Evolutionary conservation across 73 alveolate genomes (phyloP).

Genomic region (Strombidium stylifer): DNA sequence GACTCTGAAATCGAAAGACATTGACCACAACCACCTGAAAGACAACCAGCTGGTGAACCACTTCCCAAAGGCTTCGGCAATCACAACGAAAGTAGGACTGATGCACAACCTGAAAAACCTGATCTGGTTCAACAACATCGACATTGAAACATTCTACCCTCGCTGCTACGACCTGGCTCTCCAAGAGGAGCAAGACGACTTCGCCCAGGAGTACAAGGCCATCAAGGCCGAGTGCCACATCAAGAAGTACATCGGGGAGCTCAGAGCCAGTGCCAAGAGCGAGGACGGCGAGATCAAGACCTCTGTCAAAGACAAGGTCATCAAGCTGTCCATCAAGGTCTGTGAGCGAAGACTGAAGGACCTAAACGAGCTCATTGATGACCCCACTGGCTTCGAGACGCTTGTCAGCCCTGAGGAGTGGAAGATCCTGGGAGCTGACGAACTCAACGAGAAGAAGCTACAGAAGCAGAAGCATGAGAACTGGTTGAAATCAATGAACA

Average conservation of each 20-base stretch:
- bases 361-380: slow-evolving; percentile 87
- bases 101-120: slow-evolving; percentile 84
- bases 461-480: slow-evolving; percentile 69
- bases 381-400: slow-evolving; percentile 54
- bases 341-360: slow-evolving; percentile 81
- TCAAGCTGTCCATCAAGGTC: slow-evolving; percentile 79
- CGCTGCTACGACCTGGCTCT: slow-evolving; percentile 92
- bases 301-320: slow-evolving; percentile 58
- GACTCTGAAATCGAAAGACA: slow-evolving; percentile 83
- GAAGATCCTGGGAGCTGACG: slow-evolving; percentile 90
- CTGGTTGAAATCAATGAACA: slow-evolving; percentile 67
- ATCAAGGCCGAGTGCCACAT: slow-evolving; percentile 78
- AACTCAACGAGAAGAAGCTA: slow-evolving; percentile 62
- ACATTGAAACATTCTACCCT: slow-evolving; percentile 95
- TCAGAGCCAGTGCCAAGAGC: slow-evolving; percentile 11
- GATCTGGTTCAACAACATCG: slow-evolving; percentile 89
- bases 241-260: slow-evolving; percentile 35
- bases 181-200: slow-evolving; percentile 89
- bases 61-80: slow-evolving; percentile 78
- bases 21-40: slow-evolving; percentile 78
- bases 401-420: slow-evolving; percentile 82
- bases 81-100: slow-evolving; percentile 94
- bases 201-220: slow-evolving; percentile 86
- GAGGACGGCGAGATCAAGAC: slow-evolving; percentile 34
- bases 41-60: slow-evolving; percentile 87